Base-by-base conservation (phyloP, 768 basidiomycete species). In the Tylopilus intermedius region DNA sequence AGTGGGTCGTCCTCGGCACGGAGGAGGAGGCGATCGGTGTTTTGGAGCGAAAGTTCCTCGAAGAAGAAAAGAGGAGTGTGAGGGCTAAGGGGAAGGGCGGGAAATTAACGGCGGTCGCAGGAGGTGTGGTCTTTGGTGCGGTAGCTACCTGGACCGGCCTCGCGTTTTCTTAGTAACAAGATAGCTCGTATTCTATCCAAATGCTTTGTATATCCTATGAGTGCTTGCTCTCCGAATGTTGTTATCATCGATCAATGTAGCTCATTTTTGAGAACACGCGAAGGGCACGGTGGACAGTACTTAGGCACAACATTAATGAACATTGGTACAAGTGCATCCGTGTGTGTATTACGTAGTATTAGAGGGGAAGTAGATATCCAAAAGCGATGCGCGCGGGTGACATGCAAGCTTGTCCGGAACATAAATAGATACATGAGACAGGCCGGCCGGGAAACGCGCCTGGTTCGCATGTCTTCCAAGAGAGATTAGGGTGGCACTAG, bases 131-230 rank as follows among this genome's bases (percentile, higher is more conserved):
- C 15, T 75, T 83, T 18, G 83, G 83, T 38, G 82, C 79, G 38
- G 79, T 82, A 7, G 80, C 80, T 39, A 74, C 80, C 45, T 82
- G 76, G 72, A 79, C 79, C 18, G 79, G 81, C 14, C 72, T 84
- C 48, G 83, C 83, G 30, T 71, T 72, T 73, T 77, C 66, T 58
- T 79, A 18, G 18, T 18, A 1, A 18, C 18, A 56, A 77, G 41
- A 32, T 41, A 45, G 49, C 47, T 14, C 27, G 18, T 33, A 51
- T 47, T 37, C 27, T 8, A 43, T 27, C 5, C 18, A n/a, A 14
- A 33, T 21, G 14, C 6, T 27, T 42, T 8, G 8, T 3, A 8
- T 18, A 10, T 8, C 30, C 30, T 7, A 18, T 38, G n/a, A 18
- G 9, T 18, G 1, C n/a, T 38, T 14, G 35, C 7, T 38, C n/a